These are phyloP conservation scores for Populus davidiana DNA, from an alignment of 345 rosid genomes.

Conservation along the genomic window DNA sequence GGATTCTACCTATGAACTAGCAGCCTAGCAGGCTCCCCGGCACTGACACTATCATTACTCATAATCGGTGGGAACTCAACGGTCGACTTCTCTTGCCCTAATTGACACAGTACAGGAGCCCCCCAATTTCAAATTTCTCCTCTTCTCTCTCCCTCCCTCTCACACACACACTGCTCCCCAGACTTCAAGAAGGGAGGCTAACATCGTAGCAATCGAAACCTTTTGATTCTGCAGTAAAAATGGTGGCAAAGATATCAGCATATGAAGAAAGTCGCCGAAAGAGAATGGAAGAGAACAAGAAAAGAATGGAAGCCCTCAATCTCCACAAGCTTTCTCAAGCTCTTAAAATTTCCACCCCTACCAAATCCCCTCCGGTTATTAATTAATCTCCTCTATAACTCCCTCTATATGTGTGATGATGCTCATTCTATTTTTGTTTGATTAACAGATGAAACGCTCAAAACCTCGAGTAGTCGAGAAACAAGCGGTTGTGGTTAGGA, in stretches of 20 bases:
- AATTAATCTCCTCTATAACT: not conserved
- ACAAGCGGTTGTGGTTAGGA: slow-evolving; percentile 14
- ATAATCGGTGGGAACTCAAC: too few species aligned
- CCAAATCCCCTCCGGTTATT: slow-evolving; percentile 19
- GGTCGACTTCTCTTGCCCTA: too few species aligned
- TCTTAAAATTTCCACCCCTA: slow-evolving; percentile 12
- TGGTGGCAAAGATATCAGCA: not conserved
- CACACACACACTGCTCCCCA: too few species aligned
- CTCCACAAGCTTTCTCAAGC: slow-evolving; percentile 22
- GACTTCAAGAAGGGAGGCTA: too few species aligned
- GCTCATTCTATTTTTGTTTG: too few species aligned
- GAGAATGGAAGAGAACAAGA: slow-evolving; percentile 20
- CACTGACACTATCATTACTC: too few species aligned
- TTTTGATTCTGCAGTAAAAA: not conserved
- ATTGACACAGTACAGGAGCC: too few species aligned
- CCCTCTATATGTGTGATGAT: not conserved
- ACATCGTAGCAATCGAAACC: too few species aligned
- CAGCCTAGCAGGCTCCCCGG: too few species aligned
- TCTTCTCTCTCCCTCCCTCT: too few species aligned
- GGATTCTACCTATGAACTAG: too few species aligned
- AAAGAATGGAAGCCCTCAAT: slow-evolving; percentile 25
- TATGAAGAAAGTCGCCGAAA: slow-evolving; percentile 17
- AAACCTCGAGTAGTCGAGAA: slow-evolving; percentile 6
- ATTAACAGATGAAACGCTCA: not conserved
- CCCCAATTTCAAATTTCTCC: too few species aligned